Conservation (phyloP, 1,139 yeast genomes). For the Blastobotrys malaysiensis region DNA sequence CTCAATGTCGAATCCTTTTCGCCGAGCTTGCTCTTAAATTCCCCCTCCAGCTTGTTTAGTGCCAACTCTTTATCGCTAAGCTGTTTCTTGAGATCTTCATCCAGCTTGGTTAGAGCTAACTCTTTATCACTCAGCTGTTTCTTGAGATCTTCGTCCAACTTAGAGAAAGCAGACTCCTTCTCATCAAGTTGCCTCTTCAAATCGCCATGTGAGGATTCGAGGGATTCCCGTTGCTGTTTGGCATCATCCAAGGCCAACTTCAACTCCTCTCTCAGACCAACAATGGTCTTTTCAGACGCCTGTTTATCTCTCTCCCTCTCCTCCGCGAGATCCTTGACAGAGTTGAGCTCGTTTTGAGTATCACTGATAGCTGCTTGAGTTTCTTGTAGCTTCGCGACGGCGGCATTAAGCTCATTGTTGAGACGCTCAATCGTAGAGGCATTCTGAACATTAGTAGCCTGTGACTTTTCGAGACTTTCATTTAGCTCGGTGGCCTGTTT, state of each 20-base stretch:
- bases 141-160: too few relatives aligned
- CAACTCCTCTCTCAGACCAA: not conserved
- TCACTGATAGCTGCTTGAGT: constrained; percentile 13
- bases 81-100: constrained; percentile 1
- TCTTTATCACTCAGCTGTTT: constrained; percentile 7
- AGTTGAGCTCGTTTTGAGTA: constrained; percentile 3
- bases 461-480: constrained; percentile 9
- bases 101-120: not conserved
- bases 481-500: constrained; percentile 3
- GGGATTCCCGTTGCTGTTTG: not conserved
- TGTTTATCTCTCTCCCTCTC: constrained; percentile 2
- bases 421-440: constrained; percentile 6
- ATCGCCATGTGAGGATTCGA: constrained; percentile 2
- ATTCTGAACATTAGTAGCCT: constrained; percentile 5
- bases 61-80: constrained; percentile 7
- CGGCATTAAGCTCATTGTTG: constrained; percentile 12
- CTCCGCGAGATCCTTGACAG: constrained; percentile 2
- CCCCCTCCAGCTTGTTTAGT: not conserved
- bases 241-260: not conserved
- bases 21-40: not conserved
- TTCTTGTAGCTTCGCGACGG: constrained; percentile 10
- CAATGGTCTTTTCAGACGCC: constrained; percentile 7
- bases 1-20: not conserved
- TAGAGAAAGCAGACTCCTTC: constrained; percentile 5
- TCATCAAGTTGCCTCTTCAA: constrained; percentile 6